A percentile compares a stretch with the other conserved stretches of the same genome.
Conservation (phyloP, 345 rosid genomes). For the Alliaria petiolata region DNA sequence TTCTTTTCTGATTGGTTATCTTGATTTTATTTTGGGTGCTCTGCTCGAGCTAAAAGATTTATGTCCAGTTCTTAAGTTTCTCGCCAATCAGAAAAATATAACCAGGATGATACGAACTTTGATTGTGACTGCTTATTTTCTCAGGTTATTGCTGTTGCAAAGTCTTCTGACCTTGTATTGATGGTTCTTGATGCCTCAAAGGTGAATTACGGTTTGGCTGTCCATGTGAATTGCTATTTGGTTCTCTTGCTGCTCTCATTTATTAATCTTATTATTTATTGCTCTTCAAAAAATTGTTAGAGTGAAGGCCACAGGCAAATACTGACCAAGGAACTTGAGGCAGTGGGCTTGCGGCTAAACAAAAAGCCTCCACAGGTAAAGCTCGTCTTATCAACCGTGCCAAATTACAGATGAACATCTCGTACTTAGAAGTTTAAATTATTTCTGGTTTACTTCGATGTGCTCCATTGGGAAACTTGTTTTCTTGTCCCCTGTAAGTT, state of each 20-base stretch:
- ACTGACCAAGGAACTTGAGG: constrained; percentile 87
- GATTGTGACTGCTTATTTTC: constrained; percentile 22
- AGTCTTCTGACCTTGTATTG: constrained; percentile 94
- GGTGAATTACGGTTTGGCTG: constrained; percentile 45
- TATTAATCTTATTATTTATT: neutral
- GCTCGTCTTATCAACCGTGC: constrained; percentile 3
- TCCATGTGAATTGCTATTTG: neutral
- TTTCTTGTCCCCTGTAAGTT: neutral
- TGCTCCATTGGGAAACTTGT: neutral
- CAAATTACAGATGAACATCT: constrained; percentile 4
- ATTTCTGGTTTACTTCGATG: neutral
- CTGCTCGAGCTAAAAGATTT: neutral
- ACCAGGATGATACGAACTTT: neutral
- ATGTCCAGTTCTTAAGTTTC: neutral
- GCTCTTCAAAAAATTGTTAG: constrained; percentile 35
- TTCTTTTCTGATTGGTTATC: too few relatives aligned
- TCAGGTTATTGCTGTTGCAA: constrained; percentile 98
- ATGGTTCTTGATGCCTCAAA: constrained; percentile 99
- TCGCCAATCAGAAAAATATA: neutral
- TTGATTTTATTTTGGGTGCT: neutral
- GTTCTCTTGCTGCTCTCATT: neutral
- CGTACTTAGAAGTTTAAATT: neutral
- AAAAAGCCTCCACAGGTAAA: constrained; percentile 94
- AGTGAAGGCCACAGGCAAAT: constrained; percentile 99
- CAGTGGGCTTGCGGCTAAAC: constrained; percentile 97